phyloP scores from a whole-genome alignment of 2,329 filamentous ascomycete genomes.

The Clarireedia paspali region DNA sequence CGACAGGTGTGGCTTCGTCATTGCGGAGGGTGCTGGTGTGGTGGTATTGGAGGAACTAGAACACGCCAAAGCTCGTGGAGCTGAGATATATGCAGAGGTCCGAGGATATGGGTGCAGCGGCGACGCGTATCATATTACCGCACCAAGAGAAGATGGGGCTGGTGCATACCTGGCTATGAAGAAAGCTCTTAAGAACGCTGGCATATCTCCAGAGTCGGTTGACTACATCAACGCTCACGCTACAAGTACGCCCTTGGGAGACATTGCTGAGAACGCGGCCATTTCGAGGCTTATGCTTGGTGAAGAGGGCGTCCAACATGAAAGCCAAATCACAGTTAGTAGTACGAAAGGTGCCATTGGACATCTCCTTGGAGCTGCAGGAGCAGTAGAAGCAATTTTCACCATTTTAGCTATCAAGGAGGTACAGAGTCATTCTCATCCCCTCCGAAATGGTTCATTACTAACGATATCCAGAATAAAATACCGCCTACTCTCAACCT shows the following conservation, averaged over 20 bases:
- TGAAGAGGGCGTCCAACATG: constrained; percentile 53
- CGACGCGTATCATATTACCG: constrained; percentile 91
- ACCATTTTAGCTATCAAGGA: constrained; percentile 70
- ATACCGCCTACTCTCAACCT: constrained; percentile 87
- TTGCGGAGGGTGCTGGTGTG: constrained; percentile 85
- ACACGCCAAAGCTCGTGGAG: constrained; percentile 73
- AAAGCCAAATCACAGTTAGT: constrained; percentile 69
- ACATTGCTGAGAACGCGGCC: constrained; percentile 78
- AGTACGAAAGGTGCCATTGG: constrained; percentile 92
- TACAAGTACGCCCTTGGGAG: constrained; percentile 78
- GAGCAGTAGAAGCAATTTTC: constrained; percentile 84
- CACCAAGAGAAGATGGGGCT: constrained; percentile 72
- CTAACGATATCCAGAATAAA: constrained; percentile 46
- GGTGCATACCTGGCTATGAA: constrained; percentile 83
- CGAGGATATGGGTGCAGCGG: constrained; percentile 84
- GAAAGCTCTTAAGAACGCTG: constrained; percentile 66
- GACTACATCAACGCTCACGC: constrained; percentile 96
- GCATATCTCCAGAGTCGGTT: constrained; percentile 59
- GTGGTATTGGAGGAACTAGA: constrained; percentile 83
- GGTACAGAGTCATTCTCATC: constrained; percentile 43
- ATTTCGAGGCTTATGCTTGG: constrained; percentile 73
- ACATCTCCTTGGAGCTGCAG: constrained; percentile 84
- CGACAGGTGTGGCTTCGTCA: constrained; percentile 76
- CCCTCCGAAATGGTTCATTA: constrained; percentile 3
- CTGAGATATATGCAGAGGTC: constrained; percentile 80